These are phyloP conservation scores for Planoprotostelium fungivorum DNA, from an alignment of 78 protist species.

Conservation along the genomic window DNA sequence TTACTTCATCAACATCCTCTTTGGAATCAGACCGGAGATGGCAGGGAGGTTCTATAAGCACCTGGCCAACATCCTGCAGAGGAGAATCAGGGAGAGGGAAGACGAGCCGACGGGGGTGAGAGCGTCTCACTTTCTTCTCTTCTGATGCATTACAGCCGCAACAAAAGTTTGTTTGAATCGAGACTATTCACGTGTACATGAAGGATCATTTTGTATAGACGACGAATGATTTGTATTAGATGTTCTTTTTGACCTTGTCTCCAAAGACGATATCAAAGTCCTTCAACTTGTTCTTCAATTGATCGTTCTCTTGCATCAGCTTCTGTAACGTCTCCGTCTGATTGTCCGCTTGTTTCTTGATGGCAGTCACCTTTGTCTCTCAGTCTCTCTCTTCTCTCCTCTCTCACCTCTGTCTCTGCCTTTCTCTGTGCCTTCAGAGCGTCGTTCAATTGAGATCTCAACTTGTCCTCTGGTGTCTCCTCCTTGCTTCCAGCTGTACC, in stretches of 20 bases:
- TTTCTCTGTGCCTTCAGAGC: neutral
- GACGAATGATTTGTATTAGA: no score
- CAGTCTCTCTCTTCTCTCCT: neutral
- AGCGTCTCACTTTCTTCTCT: no score
- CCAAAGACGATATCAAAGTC: neutral
- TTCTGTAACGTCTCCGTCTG: neutral
- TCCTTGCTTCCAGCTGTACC: no score
- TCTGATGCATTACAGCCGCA: no score
- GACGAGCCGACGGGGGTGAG: no score
- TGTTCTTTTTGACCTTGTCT: neutral
- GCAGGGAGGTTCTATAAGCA: constrained; percentile 59
- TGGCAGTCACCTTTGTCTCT: neutral
- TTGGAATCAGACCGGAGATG: constrained; percentile 49
- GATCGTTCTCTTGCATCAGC: neutral
- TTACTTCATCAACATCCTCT: constrained; percentile 60
- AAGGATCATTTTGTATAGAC: no score
- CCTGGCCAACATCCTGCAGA: constrained; percentile 13
- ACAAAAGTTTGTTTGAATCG: no score
- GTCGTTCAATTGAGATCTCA: neutral
- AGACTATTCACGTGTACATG: no score
- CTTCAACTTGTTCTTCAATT: neutral
- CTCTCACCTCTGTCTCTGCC: neutral
- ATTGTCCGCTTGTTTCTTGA: neutral
- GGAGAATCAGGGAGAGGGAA: neutral
- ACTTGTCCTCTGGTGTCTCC: neutral